Evolutionary conservation across 805 yeast genomes (phyloP).

Genomic region (Hanseniaspora osmophila): DNA sequence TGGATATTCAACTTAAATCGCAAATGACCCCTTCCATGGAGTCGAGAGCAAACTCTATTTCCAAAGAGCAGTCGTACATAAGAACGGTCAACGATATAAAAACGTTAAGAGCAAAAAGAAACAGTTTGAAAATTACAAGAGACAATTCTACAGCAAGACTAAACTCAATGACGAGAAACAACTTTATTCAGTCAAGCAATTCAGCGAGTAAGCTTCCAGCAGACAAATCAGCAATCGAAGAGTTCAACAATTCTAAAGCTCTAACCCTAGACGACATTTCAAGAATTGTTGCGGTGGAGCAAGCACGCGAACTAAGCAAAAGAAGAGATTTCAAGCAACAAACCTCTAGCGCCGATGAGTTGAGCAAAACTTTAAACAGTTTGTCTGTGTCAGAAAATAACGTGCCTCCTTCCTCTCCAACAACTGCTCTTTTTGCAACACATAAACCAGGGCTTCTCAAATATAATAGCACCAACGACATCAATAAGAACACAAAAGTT

Average conservation of each 20-base stretch:
- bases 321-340: constrained; percentile 32
- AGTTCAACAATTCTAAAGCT: constrained; percentile 67
- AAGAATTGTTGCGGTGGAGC: constrained; percentile 91
- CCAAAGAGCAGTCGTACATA: constrained; percentile 37
- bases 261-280: constrained; percentile 93
- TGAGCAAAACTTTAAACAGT: too few species aligned
- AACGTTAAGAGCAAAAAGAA: constrained; percentile 58
- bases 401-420: too few species aligned
- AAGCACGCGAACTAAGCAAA: constrained; percentile 63
- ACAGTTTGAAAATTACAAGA: constrained; percentile 35
- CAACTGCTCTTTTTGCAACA: too few species aligned
- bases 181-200: constrained; percentile 1
- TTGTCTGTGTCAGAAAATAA: too few species aligned
- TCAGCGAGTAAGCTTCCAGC: neutral
- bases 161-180: constrained; percentile 14
- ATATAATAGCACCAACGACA: constrained; percentile 9
- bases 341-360: too few species aligned
- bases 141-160: constrained; percentile 27
- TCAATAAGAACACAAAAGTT: constrained; percentile 12
- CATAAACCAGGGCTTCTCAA: too few species aligned
- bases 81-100: constrained; percentile 66
- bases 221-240: constrained; percentile 14
- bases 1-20: constrained; percentile 22
- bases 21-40: constrained; percentile 8
- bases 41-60: constrained; percentile 13